A percentile compares a stretch with the other conserved stretches of the same genome.
These are phyloP conservation scores for Fusarium verrucosum DNA, from an alignment of 2,329 filamentous ascomycete genomes.

Conservation along the genomic window DNA sequence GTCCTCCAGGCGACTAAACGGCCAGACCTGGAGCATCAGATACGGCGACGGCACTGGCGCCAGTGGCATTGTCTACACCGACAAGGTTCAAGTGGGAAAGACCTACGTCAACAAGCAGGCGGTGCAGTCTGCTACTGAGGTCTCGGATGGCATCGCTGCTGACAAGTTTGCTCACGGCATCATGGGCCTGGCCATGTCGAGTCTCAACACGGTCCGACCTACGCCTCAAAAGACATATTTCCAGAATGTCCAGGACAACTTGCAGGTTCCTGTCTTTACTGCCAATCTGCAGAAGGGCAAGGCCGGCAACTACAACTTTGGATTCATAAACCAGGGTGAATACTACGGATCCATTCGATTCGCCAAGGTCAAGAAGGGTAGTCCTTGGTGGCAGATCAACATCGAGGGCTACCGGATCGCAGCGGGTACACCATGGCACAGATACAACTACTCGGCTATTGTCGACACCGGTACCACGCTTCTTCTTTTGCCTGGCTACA, in stretches of 20 bases:
- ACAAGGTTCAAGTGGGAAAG: slow-evolving; percentile 69
- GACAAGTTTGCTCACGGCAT: slow-evolving; percentile 51
- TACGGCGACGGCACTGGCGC: slow-evolving; percentile 74
- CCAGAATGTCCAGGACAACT: slow-evolving; percentile 47
- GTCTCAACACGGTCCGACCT: slow-evolving; percentile 49
- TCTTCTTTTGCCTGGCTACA: slow-evolving; percentile 63
- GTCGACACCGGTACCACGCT: slow-evolving; percentile 78
- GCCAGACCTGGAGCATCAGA: slow-evolving; percentile 63
- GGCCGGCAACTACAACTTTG: slow-evolving; percentile 54
- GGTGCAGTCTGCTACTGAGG: slow-evolving; percentile 69
- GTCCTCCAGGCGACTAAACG: slow-evolving; percentile 54
- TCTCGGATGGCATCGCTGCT: slow-evolving; percentile 57
- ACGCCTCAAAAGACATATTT: slow-evolving; percentile 48
- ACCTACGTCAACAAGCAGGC: slow-evolving; percentile 69
- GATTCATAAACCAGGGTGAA: slow-evolving; percentile 63
- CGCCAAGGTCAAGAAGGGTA: slow-evolving; percentile 57
- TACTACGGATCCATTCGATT: slow-evolving; percentile 68
- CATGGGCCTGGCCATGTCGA: slow-evolving; percentile 48
- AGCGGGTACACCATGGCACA: slow-evolving; percentile 16
- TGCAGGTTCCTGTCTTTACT: slow-evolving; percentile 50
- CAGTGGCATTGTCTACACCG: slow-evolving; percentile 70
- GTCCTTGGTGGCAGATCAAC: slow-evolving; percentile 71
- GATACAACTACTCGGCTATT: slow-evolving; percentile 61
- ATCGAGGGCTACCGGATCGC: slow-evolving; percentile 66
- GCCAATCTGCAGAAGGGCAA: slow-evolving; percentile 47